Conservation (phyloP, 805 yeast genomes). For the Spathaspora girioi region DNA sequence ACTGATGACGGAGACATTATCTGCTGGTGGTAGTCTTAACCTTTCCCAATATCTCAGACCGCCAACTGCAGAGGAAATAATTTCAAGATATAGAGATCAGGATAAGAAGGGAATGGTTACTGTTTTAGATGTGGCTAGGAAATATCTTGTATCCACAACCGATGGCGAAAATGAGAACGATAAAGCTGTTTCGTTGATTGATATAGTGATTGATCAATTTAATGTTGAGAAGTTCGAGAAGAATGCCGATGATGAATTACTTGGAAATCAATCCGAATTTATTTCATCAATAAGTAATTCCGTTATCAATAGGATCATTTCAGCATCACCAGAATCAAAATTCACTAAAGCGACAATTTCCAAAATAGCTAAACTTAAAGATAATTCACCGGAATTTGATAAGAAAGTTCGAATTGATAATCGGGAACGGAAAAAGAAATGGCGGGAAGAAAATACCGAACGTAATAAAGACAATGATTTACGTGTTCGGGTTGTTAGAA, state of each 20-base stretch:
- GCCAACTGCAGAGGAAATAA: conserved; percentile 16
- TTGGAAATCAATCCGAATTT: conserved; percentile 6
- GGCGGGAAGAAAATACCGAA: conserved; percentile 78
- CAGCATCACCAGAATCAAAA: conserved; percentile 17
- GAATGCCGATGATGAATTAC: conserved; percentile 1
- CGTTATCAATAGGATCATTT: conserved; percentile 22
- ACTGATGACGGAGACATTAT: conserved; percentile 35
- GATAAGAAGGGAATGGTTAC: conserved; percentile 22
- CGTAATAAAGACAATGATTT: conserved; percentile 87
- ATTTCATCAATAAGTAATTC: conserved; percentile 15
- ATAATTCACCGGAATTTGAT: conserved; percentile 37
- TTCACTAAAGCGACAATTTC: conserved; percentile 12
- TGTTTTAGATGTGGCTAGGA: conserved; percentile 29
- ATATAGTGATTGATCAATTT: background rate
- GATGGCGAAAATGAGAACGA: background rate
- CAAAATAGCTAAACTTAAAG: conserved; percentile 20
- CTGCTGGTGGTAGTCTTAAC: conserved; percentile 9
- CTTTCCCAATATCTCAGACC: conserved; percentile 11
- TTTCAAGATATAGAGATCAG: conserved; percentile 17
- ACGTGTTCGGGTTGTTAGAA: conserved; percentile 67
- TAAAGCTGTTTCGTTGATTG: conserved; percentile 4
- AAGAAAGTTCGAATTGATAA: conserved; percentile 65
- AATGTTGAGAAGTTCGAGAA: background rate
- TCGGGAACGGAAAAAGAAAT: conserved; percentile 72
- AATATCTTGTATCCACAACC: conserved; percentile 18